Evolutionary conservation across 345 rosid genomes (phyloP).

Genomic region (Isatis tinctoria): DNA sequence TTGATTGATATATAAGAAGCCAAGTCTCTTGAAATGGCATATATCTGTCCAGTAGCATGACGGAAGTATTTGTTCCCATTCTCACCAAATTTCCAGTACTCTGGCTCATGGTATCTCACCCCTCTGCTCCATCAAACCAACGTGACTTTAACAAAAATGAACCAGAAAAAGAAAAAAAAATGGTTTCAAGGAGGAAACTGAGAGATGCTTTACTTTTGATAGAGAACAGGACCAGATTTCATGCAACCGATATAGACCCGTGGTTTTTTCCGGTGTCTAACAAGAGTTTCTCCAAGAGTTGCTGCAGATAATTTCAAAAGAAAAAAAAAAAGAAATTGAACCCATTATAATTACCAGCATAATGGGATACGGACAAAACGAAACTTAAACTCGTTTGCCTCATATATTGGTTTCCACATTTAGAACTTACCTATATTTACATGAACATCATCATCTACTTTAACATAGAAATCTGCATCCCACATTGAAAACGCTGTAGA

Average conservation of each 20-base stretch:
- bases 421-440: constrained; percentile 73
- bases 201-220: constrained; percentile 60
- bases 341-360: not conserved
- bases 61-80: constrained; percentile 94
- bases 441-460: constrained; percentile 98
- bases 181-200: not conserved
- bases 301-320: constrained; percentile 46
- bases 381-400: not conserved
- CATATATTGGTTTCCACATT: not conserved
- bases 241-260: constrained; percentile 90
- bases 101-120: constrained; percentile 95
- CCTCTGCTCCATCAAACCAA: constrained; percentile 55
- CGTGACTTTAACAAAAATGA: not conserved
- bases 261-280: constrained; percentile 71
- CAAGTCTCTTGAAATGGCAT: constrained; percentile 90
- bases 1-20: constrained; percentile 92
- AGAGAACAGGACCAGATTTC: constrained; percentile 97
- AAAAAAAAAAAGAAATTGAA: not conserved
- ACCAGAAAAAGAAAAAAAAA: not conserved
- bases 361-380: not conserved
- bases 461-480: constrained; percentile 97
- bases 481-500: constrained; percentile 81
- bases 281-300: constrained; percentile 87
- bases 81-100: constrained; percentile 90
- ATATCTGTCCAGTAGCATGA: constrained; percentile 94